phyloP scores from a whole-genome alignment of 805 yeast species.

The Saturnispora diversa region DNA sequence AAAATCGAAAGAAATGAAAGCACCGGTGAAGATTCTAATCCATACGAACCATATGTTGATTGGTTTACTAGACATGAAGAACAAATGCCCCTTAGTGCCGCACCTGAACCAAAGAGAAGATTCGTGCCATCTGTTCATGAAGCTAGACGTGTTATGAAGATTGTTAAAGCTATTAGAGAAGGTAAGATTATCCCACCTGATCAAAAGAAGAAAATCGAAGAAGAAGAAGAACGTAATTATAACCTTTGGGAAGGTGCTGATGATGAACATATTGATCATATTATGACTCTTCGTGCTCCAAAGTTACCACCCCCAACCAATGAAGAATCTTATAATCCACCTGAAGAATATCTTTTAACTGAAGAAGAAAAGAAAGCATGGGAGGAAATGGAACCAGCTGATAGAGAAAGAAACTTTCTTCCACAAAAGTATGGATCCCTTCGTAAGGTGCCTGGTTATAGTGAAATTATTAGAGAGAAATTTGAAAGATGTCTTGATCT shows the following conservation, averaged over 20 bases:
- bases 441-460: slow-evolving; percentile 91
- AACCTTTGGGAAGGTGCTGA: slow-evolving; percentile 79
- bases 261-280: slow-evolving; percentile 57
- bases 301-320: slow-evolving; percentile 92
- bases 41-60: slow-evolving; percentile 89
- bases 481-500: slow-evolving; percentile 92
- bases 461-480: slow-evolving; percentile 75
- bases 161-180: slow-evolving; percentile 91
- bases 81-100: slow-evolving; percentile 85
- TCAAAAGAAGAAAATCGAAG: slow-evolving; percentile 41
- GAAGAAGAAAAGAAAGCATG: slow-evolving; percentile 71
- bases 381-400: slow-evolving; percentile 62
- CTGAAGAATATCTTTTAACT: slow-evolving; percentile 81
- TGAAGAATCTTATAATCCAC: slow-evolving; percentile 96
- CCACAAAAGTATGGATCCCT: slow-evolving; percentile 78
- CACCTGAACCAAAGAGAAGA: slow-evolving; percentile 95
- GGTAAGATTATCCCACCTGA: slow-evolving; percentile 84
- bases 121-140: slow-evolving; percentile 96
- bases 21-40: slow-evolving; percentile 72
- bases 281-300: slow-evolving; percentile 92
- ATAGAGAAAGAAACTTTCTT: slow-evolving; percentile 67
- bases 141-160: slow-evolving; percentile 92
- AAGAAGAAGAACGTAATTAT: slow-evolving; percentile 40
- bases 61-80: slow-evolving; percentile 88
- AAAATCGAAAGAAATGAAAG: slow-evolving; percentile 80